Evolutionary conservation across 73 alveolate species (phyloP), one percentile per base, ranked within the genome.

Genomic region (Tetrahymena elliotti): DNA sequence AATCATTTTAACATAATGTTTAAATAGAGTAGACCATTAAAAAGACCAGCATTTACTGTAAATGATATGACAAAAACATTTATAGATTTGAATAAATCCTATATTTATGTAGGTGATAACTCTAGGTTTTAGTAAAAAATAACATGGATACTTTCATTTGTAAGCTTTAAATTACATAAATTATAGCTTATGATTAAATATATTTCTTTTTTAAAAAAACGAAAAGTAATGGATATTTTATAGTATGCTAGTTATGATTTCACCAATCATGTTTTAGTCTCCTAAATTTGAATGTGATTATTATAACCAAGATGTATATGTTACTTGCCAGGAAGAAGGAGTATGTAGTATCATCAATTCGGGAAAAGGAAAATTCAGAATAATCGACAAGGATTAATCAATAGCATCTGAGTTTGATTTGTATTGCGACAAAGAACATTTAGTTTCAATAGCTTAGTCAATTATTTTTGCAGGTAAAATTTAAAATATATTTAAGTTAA

Each of bases 11-110:
- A 68, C 16, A 68, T 68, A 1, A 68, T 68, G 16, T 68, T 68
- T 24, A 68, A 68, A 68, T 68, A 27, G n/a, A 68, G 36, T 68
- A 68, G 88, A 68, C 88, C 36, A 27, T 27, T 68, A 31, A 94
- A 94, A 38, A 94, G 92, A 47, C 96, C 96, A 53, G 96, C 96
- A 11, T 94, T 94, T 88, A 93, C 52, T 41, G 96, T 94, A n/a
- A 52, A 84, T 94, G 93, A 94, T 33, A 94, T 94, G 96, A 94
- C 93, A 31, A 84, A 92, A 24, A 84, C 96, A n/a, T 94, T 94
- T 92, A 37, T 94, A 11, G 83, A 94, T 22, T 53, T 94, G 33
- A 94, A 94, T 40, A 36, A 94, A 52, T 94, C 96, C 18, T 94
- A 84, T 52, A 94, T 84, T 9, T 94, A 94, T 88, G 96, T 94